A percentile compares a stretch with the other conserved stretches of the same genome.
Evolutionary conservation across 176 grass and related monocot species (phyloP).

Genomic region (Oryza brachyantha): DNA sequence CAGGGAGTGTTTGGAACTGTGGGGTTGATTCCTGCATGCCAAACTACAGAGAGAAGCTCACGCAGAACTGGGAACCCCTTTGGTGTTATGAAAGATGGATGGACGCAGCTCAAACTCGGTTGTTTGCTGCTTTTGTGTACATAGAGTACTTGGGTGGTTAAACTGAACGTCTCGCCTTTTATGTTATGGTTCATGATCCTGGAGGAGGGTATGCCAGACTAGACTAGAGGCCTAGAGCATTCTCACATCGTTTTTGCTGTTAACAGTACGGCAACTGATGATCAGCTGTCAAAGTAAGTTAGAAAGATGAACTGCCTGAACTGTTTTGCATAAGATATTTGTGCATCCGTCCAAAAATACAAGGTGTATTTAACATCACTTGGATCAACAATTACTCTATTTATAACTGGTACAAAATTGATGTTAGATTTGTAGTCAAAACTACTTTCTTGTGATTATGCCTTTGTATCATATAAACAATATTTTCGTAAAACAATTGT

Average conservation of each 20-base stretch:
- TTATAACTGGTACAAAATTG: no score
- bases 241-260: background rate
- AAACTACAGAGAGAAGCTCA: background rate
- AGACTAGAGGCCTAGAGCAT: background rate
- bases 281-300: background rate
- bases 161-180: background rate
- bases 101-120: background rate
- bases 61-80: background rate
- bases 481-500: no score
- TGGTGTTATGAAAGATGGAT: background rate
- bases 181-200: background rate
- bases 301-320: background rate
- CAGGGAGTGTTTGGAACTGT: slow-evolving; percentile 24
- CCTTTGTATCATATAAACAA: no score
- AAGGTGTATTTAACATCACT: no score
- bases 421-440: no score
- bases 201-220: background rate
- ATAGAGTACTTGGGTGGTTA: background rate
- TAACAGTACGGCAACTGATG: background rate
- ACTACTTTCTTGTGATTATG: no score
- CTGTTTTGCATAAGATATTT: background rate
- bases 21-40: background rate
- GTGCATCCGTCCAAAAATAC: no score
- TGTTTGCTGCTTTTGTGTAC: background rate
- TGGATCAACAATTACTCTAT: no score